Conservation (phyloP, 169 alveolate genomes). For the Cytauxzoon felis region DNA sequence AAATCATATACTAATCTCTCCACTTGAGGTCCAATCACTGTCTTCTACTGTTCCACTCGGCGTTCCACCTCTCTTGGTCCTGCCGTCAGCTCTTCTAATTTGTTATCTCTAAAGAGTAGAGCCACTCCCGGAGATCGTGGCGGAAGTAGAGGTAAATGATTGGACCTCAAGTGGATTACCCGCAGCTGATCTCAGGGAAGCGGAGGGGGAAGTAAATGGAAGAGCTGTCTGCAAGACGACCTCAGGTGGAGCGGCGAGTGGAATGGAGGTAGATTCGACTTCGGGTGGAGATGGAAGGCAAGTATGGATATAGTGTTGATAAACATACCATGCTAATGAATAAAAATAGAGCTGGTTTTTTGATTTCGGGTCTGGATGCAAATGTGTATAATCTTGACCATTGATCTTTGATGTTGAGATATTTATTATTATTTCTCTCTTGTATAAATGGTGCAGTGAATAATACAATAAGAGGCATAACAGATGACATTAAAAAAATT, state of each 20-base stretch:
- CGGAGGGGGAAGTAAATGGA: no score
- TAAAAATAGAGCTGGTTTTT: conserved; percentile 43
- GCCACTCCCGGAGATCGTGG: no score
- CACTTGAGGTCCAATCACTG: no score
- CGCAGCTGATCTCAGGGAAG: no score
- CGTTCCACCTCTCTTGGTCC: no score
- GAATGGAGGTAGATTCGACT: neutral
- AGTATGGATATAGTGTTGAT: neutral
- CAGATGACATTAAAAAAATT: conserved; percentile 73
- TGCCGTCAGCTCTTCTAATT: no score
- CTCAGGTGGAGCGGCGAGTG: no score
- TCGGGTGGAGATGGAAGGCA: neutral
- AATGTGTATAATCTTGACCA: conserved; percentile 28
- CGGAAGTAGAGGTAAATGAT: no score
- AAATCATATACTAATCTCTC: neutral
- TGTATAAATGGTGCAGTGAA: conserved; percentile 65
- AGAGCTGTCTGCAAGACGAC: no score
- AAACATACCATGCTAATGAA: conserved; percentile 51
- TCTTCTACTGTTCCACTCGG: no score
- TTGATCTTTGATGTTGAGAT: conserved; percentile 45
- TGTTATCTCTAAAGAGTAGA: no score
- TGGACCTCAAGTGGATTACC: no score
- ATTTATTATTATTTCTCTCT: conserved; percentile 52
- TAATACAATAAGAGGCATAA: conserved; percentile 71
- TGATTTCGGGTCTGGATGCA: conserved; percentile 48